phyloP scores from a whole-genome alignment of 495 filamentous ascomycete species.

The Rhypophila decipiens region DNA sequence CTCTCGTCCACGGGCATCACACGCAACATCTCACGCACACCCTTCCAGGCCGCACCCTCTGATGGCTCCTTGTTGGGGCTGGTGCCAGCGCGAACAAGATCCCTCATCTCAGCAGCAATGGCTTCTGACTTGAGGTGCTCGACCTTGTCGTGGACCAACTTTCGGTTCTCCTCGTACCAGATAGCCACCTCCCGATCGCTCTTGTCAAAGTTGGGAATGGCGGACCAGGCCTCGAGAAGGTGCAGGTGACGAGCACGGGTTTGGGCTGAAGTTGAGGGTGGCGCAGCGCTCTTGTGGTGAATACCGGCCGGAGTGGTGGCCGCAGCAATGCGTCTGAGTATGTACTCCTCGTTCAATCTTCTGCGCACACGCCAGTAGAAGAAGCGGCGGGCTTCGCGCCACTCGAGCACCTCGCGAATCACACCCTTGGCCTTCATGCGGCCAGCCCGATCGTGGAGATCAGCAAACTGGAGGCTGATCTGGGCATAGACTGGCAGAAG shows the following conservation, averaged over 20 bases:
- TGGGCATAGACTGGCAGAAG: constrained; percentile 90
- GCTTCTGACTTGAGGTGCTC: constrained; percentile 71
- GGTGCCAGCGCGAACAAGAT: constrained; percentile 53
- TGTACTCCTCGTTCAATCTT: constrained; percentile 91
- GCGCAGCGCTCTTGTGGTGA: constrained; percentile 29
- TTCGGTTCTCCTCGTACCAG: constrained; percentile 97
- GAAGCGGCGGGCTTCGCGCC: constrained; percentile 90
- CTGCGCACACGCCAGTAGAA: constrained; percentile 99
- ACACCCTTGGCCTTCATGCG: constrained; percentile 96
- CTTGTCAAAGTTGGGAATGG: constrained; percentile 61
- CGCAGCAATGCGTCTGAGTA: constrained; percentile 76
- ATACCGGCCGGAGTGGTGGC: constrained; percentile 33
- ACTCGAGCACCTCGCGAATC: constrained; percentile 76
- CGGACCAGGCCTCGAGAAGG: constrained; percentile 72
- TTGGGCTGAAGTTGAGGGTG: constrained; percentile 37
- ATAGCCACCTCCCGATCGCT: constrained; percentile 78
- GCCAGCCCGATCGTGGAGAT: constrained; percentile 93
- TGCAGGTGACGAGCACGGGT: constrained; percentile 57
- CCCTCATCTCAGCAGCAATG: constrained; percentile 71
- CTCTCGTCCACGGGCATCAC: constrained; percentile 84
- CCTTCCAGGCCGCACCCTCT: constrained; percentile 75
- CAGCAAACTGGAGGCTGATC: constrained; percentile 89
- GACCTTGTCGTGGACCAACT: constrained; percentile 68
- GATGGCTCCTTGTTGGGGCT: constrained; percentile 37
- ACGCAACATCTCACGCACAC: constrained; percentile 74